Base-by-base conservation (phyloP, 2,329 filamentous ascomycete genomes). In the Ophiostoma montium region DNA sequence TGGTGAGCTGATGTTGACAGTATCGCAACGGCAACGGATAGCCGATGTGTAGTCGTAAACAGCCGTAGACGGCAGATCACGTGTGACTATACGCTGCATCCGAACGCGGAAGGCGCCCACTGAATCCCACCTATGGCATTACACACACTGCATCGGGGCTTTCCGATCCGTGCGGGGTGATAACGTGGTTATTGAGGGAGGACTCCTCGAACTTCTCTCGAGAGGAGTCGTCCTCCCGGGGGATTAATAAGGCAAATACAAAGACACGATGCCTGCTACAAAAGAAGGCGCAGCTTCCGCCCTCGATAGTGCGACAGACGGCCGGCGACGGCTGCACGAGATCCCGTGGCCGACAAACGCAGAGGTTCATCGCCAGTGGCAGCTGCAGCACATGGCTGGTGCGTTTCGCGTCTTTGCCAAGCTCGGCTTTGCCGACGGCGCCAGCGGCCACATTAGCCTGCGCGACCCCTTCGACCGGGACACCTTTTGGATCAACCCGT, bases 401-500 rank as follows among this genome's bases (percentile, higher is more conserved):
- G 75, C 75, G 5, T 82, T 82, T 58, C 72, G 78, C 11, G 67
- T 80, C 48, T 80, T 80, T 57, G 70, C 76, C 1, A 68, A 74
- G 36, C 71, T 76, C 56, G 75, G 74, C 43, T 79, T 72, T 61
- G 73, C 70, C 0, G 77, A 81, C 59, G 78, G 78, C 51, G 77
- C 80, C 63, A 66, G 67, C 5, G 77, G 78, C 1, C 78, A 82
- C 60, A 81, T 82, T 52, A 69, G 64, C 11, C 71, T 80, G 1
- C 68, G 76, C 12, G 77, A 80, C 55, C 76, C 77, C 0, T 74
- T 78, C 56, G 62, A 70, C 52, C 61, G 64, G 0, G 65, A 76
- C 53, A 67, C 66, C 2, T 78, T 80, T 60, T 80, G 77, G 77
- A 79, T 76, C 47, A 80, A 81, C 57, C 76, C 76, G 0, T 65